These are phyloP conservation scores for Trichoderma polysporum DNA, from an alignment of 2,329 filamentous ascomycete genomes.

Conservation along the genomic window DNA sequence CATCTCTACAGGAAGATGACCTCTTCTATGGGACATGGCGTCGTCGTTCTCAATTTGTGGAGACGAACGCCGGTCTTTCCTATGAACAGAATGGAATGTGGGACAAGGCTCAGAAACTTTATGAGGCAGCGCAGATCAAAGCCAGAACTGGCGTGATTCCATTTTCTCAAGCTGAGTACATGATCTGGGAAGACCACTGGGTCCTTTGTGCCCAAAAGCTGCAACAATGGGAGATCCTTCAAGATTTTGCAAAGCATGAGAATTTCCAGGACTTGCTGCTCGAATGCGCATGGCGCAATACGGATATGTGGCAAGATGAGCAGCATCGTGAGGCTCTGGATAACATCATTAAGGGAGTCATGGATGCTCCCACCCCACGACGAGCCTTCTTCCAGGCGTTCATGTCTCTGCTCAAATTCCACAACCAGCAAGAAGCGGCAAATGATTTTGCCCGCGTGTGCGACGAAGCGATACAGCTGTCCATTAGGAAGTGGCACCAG, in stretches of 20 bases:
- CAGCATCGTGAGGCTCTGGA: conserved; percentile 89
- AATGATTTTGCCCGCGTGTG: conserved; percentile 86
- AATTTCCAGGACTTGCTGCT: conserved; percentile 95
- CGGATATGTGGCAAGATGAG: conserved; percentile 88
- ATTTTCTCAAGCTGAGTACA: conserved; percentile 95
- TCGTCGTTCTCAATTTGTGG: conserved; percentile 89
- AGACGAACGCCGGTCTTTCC: conserved; percentile 94
- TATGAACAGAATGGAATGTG: conserved; percentile 99
- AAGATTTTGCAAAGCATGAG: conserved; percentile 97
- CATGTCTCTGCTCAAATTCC: conserved; percentile 91
- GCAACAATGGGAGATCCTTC: conserved; percentile 97
- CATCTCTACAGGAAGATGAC: conserved; percentile 88
- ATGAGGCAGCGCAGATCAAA: conserved; percentile 95
- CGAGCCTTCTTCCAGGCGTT: conserved; percentile 98
- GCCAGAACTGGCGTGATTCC: conserved; percentile 93
- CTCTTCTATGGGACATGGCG: conserved; percentile 98
- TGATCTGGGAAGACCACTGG: conserved; percentile 99
- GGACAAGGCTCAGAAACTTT: conserved; percentile 97
- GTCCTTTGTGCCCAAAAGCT: conserved; percentile 95
- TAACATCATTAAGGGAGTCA: conserved; percentile 91
- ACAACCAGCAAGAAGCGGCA: conserved; percentile 77
- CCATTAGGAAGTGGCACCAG: conserved; percentile 98
- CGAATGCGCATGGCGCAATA: conserved; percentile 92
- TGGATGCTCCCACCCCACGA: conserved; percentile 92
- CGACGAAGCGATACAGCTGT: conserved; percentile 95